A percentile compares a stretch with the other conserved stretches of the same genome.
Evolutionary conservation across 192 early-diverging fungal species (phyloP).

Genomic region (Linnemannia elongata): DNA sequence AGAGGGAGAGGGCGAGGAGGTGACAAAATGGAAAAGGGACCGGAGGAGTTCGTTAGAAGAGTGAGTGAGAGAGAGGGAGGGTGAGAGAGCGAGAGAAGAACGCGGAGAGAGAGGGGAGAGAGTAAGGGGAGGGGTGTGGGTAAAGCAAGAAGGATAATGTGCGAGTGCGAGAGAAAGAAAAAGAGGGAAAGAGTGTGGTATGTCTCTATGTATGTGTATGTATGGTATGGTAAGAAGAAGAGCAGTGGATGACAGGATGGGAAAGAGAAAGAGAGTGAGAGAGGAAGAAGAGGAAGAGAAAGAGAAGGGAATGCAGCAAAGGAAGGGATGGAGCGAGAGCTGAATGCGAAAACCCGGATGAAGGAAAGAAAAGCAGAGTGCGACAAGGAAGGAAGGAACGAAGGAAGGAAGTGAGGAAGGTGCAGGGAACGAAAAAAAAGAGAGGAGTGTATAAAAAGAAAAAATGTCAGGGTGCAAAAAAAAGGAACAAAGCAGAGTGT

Average conservation of each 20-base stretch:
- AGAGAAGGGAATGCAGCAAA: neutral
- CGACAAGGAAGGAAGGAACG: neutral
- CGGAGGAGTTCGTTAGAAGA: conserved; percentile 1
- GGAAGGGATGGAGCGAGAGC: neutral
- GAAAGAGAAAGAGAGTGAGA: neutral
- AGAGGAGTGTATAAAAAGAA: neutral
- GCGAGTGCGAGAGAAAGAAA: neutral
- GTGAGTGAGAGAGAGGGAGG: neutral
- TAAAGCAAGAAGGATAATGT: neutral
- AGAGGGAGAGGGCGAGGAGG: neutral
- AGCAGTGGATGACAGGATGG: neutral
- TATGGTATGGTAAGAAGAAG: conserved; percentile 12
- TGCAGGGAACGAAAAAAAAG: neutral
- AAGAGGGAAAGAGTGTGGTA: neutral
- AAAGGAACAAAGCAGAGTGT: neutral
- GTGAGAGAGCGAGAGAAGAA: neutral
- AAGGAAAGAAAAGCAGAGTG: neutral
- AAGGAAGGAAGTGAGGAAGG: neutral
- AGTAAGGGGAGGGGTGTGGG: neutral
- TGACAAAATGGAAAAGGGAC: neutral
- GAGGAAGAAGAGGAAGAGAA: neutral
- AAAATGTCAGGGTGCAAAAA: neutral
- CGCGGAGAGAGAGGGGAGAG: neutral
- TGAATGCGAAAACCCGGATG: neutral
- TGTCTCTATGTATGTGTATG: neutral